These are phyloP conservation scores for Mortierella antarctica DNA, from an alignment of 192 early-diverging fungal genomes.

Conservation along the genomic window DNA sequence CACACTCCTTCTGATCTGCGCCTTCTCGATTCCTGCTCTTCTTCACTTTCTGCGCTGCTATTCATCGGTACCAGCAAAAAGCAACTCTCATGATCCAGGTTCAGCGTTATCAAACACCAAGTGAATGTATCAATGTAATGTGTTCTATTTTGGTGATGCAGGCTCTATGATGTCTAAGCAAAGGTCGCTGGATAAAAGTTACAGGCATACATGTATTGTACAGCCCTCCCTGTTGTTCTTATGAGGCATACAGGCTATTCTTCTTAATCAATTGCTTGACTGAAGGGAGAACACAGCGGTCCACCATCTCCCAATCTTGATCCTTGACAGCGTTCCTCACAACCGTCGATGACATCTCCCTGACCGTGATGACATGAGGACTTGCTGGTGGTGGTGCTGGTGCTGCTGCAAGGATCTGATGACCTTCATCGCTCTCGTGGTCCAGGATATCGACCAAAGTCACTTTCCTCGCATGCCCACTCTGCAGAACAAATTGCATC, in stretches of 20 bases:
- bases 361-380: slow-evolving; percentile 16
- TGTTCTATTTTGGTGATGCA: neutral
- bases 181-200: neutral
- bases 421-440: neutral
- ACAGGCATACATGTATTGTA: neutral
- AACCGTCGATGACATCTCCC: slow-evolving; percentile 46
- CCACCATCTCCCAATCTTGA: slow-evolving; percentile 30
- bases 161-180: too few species aligned
- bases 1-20: too few species aligned
- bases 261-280: slow-evolving; percentile 29
- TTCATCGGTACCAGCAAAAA: too few species aligned
- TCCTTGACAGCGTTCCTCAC: slow-evolving; percentile 46
- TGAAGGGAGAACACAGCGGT: slow-evolving; percentile 24
- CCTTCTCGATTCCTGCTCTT: too few species aligned
- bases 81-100: too few species aligned
- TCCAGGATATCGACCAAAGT: slow-evolving; percentile 42
- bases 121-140: neutral
- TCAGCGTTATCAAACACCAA: too few species aligned
- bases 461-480: slow-evolving; percentile 39
- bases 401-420: neutral
- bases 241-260: slow-evolving; percentile 21
- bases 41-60: too few species aligned
- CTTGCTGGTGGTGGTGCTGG: neutral
- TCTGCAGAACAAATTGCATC: slow-evolving; percentile 44
- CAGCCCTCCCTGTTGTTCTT: too few species aligned